Conservation (phyloP, 495 filamentous ascomycete species). For the Xylona heveae region DNA sequence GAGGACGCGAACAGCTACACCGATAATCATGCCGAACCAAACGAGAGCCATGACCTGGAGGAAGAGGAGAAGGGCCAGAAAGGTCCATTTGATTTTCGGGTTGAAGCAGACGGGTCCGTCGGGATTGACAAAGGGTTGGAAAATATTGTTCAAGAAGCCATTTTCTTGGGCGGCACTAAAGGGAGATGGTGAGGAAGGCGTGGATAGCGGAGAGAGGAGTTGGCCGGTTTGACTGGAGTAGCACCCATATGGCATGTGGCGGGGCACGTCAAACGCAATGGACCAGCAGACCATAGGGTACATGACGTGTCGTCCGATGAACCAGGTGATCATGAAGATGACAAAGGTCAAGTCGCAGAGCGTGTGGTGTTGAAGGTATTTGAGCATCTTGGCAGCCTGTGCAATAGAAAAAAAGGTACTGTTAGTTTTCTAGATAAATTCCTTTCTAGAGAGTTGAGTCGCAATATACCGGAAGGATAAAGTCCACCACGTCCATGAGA, state of each 20-base stretch:
- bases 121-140: slow-evolving; percentile 47
- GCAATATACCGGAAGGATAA: slow-evolving; percentile 58
- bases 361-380: slow-evolving; percentile 56
- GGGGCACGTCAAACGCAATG: slow-evolving; percentile 47
- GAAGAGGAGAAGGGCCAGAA: slow-evolving; percentile 51
- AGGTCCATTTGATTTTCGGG: slow-evolving; percentile 43
- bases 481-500: slow-evolving; percentile 85
- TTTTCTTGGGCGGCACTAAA: no score
- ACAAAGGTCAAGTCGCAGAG: slow-evolving; percentile 73
- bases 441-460: not conserved
- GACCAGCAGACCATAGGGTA: slow-evolving; percentile 64
- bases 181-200: no score
- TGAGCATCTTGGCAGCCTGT: slow-evolving; percentile 83
- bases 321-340: slow-evolving; percentile 71
- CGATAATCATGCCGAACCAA: slow-evolving; percentile 79
- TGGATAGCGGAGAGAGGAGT: not conserved
- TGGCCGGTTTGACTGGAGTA: slow-evolving; percentile 20
- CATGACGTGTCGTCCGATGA: slow-evolving; percentile 60
- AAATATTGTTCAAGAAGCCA: slow-evolving; percentile 19
- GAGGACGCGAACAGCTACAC: slow-evolving; percentile 56
- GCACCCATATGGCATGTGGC: slow-evolving; percentile 43
- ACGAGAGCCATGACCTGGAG: slow-evolving; percentile 64
- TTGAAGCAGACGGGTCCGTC: slow-evolving; percentile 61
- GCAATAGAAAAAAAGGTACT: slow-evolving; percentile 1
- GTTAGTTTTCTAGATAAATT: not conserved